Conservation (phyloP, 2,329 filamentous ascomycete genomes). For the Cladosporium sp. region DNA sequence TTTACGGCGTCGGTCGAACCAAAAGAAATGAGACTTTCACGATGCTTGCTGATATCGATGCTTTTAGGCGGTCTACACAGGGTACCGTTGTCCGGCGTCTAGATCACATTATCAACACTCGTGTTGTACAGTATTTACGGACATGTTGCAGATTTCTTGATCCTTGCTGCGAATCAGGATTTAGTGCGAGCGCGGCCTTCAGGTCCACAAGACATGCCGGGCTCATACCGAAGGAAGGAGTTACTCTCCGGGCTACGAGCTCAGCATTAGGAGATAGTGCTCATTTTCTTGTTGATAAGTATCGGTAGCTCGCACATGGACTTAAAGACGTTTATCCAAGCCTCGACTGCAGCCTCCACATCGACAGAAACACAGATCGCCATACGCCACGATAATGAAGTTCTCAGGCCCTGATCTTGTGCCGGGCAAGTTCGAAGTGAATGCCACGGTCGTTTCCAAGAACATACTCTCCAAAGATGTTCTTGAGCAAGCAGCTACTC, state of each 20-base stretch:
- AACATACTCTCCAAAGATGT: neutral
- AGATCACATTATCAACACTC: neutral
- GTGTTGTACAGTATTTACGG: neutral
- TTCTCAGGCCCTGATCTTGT: slow-evolving; percentile 3
- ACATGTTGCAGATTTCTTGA: neutral
- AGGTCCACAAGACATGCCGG: neutral
- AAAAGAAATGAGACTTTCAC: neutral
- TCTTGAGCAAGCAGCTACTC: neutral
- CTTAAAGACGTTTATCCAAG: neutral
- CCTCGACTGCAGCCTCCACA: neutral
- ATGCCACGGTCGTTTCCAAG: neutral
- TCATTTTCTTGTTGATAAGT: neutral
- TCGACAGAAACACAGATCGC: neutral
- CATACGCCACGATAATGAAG: neutral
- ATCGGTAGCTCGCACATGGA: neutral
- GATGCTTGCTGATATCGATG: neutral
- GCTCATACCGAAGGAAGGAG: neutral
- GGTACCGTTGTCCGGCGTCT: neutral
- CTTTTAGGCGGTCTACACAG: neutral
- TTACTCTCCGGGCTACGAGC: neutral
- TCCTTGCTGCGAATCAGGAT: neutral
- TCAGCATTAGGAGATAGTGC: neutral
- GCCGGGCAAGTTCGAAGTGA: neutral
- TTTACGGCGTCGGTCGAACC: neutral
- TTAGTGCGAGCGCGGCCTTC: neutral